Evolutionary conservation across 192 early-diverging fungal species (phyloP).

Genomic region (Neocallimastix lanati): DNA sequence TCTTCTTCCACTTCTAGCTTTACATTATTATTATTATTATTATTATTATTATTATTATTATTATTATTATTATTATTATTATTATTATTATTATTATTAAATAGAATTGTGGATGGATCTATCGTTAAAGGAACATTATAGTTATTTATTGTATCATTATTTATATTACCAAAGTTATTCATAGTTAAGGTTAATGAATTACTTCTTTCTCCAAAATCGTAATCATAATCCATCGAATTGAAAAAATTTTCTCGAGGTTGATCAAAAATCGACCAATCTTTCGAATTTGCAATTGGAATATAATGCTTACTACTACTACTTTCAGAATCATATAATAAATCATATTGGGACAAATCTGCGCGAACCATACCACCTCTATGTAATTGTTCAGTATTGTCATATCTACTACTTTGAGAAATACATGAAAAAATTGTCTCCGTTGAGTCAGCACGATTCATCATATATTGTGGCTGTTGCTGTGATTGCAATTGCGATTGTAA

Average conservation of each 20-base stretch:
- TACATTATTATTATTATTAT: neutral
- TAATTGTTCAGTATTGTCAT: neutral
- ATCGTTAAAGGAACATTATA: neutral
- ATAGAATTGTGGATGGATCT: neutral
- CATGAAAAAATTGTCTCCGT: neutral
- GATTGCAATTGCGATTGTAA: neutral
- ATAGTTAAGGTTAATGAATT: neutral
- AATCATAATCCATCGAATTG: neutral
- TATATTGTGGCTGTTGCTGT: neutral
- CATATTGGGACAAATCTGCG: neutral
- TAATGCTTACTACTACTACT: neutral
- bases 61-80: too few relatives aligned
- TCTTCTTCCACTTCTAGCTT: neutral
- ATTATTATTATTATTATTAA: too few relatives aligned
- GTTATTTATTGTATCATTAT: neutral
- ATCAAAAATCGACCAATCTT: neutral
- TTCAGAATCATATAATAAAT: neutral
- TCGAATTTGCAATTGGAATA: neutral
- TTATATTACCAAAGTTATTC: neutral
- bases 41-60: too few relatives aligned
- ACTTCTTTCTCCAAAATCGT: neutral
- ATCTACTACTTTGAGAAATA: neutral
- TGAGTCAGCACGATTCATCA: neutral
- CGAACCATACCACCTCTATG: neutral
- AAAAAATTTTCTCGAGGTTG: neutral